Conservation (phyloP, 257 asterid species). For the Scutellaria minor region DNA sequence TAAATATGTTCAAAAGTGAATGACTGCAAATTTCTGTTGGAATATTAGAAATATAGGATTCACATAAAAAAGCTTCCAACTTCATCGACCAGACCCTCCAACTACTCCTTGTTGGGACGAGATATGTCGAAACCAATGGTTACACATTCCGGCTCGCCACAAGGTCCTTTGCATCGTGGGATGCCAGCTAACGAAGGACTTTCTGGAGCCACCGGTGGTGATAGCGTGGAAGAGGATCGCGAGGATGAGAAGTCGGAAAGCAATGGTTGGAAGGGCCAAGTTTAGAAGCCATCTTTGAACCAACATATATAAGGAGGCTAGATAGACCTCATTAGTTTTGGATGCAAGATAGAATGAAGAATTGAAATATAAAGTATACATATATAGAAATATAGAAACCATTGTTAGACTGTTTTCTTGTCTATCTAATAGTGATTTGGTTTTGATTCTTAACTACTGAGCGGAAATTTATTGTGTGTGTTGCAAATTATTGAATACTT, state of each 20-base stretch:
- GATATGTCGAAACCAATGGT: slow-evolving; percentile 10
- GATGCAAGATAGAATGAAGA: too few relatives aligned
- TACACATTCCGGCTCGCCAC: slow-evolving; percentile 47
- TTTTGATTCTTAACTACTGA: too few relatives aligned
- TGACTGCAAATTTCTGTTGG: not conserved
- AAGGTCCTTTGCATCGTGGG: slow-evolving; percentile 49
- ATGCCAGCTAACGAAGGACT: slow-evolving; percentile 35
- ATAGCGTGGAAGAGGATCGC: slow-evolving; percentile 42
- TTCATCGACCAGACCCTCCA: not conserved
- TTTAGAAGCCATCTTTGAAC: too few relatives aligned
- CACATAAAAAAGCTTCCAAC: slow-evolving; percentile 48
- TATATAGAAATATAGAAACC: too few relatives aligned
- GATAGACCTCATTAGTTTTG: too few relatives aligned
- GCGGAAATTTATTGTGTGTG: too few relatives aligned
- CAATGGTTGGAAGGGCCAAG: slow-evolving; percentile 38
- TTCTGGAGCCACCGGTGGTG: slow-evolving; percentile 37
- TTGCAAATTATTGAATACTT: too few relatives aligned
- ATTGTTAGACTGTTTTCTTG: too few relatives aligned
- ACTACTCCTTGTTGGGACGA: slow-evolving; percentile 20
- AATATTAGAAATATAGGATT: slow-evolving; percentile 65
- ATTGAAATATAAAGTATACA: too few relatives aligned
- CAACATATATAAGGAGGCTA: too few relatives aligned
- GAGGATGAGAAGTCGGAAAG: slow-evolving; percentile 50
- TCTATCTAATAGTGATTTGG: too few relatives aligned
- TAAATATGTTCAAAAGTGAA: too few relatives aligned